Evolutionary conservation across 2,329 filamentous ascomycete species (phyloP).

Genomic region (Aaosphaeria arxii): DNA sequence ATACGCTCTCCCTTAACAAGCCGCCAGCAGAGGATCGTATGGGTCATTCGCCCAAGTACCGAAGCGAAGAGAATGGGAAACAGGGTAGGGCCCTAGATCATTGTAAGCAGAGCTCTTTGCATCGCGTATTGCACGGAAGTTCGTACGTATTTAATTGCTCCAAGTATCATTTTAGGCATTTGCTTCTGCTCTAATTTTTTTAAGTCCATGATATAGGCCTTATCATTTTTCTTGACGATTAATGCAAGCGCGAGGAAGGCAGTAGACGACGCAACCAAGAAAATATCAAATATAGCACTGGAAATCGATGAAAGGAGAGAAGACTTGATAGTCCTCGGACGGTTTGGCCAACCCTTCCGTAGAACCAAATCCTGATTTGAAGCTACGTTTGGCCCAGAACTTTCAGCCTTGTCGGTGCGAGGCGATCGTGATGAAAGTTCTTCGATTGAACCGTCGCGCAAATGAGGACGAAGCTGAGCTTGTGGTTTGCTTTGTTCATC

Average conservation of each 20-base stretch:
- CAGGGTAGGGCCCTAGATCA: constrained; percentile 6
- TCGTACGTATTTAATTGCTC: not conserved
- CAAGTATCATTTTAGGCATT: not conserved
- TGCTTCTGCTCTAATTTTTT: no score
- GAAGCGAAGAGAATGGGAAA: constrained; percentile 13
- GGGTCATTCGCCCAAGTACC: constrained; percentile 9
- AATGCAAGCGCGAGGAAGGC: not conserved
- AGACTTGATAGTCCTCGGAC: not conserved
- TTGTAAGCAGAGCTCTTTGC: not conserved
- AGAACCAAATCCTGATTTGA: not conserved
- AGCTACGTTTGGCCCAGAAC: no score
- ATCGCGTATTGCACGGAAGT: constrained; percentile 7
- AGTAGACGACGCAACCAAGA: not conserved
- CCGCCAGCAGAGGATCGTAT: constrained; percentile 9
- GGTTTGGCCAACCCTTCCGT: not conserved
- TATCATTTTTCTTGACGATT: not conserved
- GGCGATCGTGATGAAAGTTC: no score
- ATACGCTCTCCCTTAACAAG: constrained; percentile 10
- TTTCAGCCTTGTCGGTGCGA: no score
- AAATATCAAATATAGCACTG: not conserved
- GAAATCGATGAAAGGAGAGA: not conserved
- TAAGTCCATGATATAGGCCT: no score
- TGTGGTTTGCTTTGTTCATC: no score
- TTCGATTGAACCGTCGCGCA: no score
- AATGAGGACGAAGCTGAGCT: no score